Conservation (phyloP, 148 eudicot species). For the Dysphania ambrosioides region DNA sequence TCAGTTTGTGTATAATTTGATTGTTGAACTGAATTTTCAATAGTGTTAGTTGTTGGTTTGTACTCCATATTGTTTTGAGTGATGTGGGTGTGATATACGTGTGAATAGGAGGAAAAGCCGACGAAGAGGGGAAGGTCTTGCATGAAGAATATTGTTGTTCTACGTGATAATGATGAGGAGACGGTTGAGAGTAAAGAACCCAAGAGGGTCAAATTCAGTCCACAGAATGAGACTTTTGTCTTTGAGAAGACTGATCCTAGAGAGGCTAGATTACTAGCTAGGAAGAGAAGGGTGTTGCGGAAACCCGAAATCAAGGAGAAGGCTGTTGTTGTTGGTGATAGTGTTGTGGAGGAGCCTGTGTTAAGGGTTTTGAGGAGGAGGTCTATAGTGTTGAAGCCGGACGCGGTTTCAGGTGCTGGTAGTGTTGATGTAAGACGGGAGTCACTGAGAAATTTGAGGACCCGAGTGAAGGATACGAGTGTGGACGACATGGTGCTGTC, state of each 20-base stretch:
- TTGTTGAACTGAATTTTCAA: too few species aligned
- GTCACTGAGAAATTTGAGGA: slow-evolving; percentile 12
- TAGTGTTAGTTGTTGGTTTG: too few species aligned
- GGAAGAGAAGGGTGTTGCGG: slow-evolving; percentile 34
- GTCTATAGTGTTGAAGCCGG: slow-evolving; percentile 12
- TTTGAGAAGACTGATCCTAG: slow-evolving; percentile 38
- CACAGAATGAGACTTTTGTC: slow-evolving; percentile 51
- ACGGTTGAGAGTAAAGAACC: slow-evolving; percentile 29
- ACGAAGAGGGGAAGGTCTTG: slow-evolving; percentile 33
- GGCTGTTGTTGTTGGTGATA: slow-evolving; percentile 12
- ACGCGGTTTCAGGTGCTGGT: not conserved
- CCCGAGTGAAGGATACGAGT: slow-evolving; percentile 20
- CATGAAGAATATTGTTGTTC: slow-evolving; percentile 31
- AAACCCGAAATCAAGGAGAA: slow-evolving; percentile 2
- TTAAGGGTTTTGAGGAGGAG: not conserved
- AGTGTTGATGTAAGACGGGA: not conserved
- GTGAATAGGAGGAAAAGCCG: slow-evolving; percentile 14
- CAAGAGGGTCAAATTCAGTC: slow-evolving; percentile 72
- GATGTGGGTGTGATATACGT: too few species aligned
- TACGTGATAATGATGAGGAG: slow-evolving; percentile 20
- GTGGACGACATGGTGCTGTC: slow-evolving; percentile 11
- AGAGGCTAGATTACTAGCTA: slow-evolving; percentile 31
- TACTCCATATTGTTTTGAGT: too few species aligned
- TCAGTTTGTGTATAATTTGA: too few species aligned
- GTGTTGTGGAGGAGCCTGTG: slow-evolving; percentile 9